phyloP scores from a whole-genome alignment of 1,139 yeast species.

The Hemisphaericaspora xylofermentans region DNA sequence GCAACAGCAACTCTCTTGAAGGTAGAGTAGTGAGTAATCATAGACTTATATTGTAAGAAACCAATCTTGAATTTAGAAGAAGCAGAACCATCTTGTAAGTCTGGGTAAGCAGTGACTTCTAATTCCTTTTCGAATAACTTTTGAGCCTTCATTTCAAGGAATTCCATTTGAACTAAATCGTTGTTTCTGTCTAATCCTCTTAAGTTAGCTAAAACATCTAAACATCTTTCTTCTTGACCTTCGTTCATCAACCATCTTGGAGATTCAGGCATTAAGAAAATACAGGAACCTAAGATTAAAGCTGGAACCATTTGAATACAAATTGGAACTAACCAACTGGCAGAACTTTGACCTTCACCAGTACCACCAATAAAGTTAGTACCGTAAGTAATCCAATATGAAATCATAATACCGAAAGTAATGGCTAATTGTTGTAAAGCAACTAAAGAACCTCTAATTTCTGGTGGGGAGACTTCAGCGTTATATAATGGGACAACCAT shows the following conservation, averaged over 20 bases:
- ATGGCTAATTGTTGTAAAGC: conserved; percentile 64
- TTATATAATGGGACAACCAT: conserved; percentile 24
- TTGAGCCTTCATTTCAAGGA: conserved; percentile 22
- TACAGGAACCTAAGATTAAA: conserved; percentile 18
- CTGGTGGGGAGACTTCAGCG: conserved; percentile 35
- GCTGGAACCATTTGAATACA: conserved; percentile 28
- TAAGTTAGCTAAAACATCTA: conserved; percentile 22
- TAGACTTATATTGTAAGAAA: conserved; percentile 17
- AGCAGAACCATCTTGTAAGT: conserved; percentile 15
- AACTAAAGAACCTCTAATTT: conserved; percentile 65
- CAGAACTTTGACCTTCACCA: conserved; percentile 39
- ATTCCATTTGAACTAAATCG: conserved; percentile 19
- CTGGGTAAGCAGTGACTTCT: conserved; percentile 10
- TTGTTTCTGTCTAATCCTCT: conserved; percentile 14
- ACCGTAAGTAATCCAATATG: conserved; percentile 75
- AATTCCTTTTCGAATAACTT: conserved; percentile 18
- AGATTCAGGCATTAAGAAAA: conserved; percentile 20
- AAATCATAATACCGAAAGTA: conserved; percentile 64
- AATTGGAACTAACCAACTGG: conserved; percentile 31
- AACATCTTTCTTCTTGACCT: conserved; percentile 19
- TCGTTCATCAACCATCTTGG: conserved; percentile 23
- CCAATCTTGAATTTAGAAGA: conserved; percentile 11
- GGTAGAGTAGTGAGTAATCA: conserved; percentile 17
- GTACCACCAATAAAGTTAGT: conserved; percentile 22
- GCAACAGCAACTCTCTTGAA: conserved; percentile 56